A percentile compares a stretch with the other conserved stretches of the same genome.
phyloP scores from a whole-genome alignment of 106 monocot species.

The Agapanthus africanus region DNA sequence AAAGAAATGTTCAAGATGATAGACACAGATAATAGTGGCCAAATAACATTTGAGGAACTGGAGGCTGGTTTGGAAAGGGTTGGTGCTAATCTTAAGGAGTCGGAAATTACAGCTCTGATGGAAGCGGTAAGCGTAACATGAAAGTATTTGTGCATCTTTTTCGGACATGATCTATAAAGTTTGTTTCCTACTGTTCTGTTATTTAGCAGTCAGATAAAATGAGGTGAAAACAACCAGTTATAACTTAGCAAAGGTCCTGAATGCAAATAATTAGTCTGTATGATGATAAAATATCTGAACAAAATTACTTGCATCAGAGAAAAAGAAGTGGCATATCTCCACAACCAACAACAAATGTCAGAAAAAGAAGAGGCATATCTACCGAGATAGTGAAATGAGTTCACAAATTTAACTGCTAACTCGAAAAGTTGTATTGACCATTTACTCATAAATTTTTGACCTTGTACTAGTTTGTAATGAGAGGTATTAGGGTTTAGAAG shows the following conservation, averaged over 20 bases:
- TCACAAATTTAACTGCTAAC: not conserved
- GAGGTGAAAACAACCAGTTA: not conserved
- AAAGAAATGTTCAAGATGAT: slow-evolving; percentile 28
- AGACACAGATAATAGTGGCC: slow-evolving; percentile 23
- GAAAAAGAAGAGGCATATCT: not conserved
- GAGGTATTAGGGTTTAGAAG: too few relatives aligned
- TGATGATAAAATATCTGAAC: not conserved
- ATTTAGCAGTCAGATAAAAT: not conserved
- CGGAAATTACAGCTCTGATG: slow-evolving; percentile 21
- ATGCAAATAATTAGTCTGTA: not conserved
- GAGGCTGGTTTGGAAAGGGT: slow-evolving; percentile 22
- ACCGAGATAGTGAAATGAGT: not conserved
- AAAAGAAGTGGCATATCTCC: too few relatives aligned
- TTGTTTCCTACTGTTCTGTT: slow-evolving; percentile 1
- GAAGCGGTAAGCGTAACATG: slow-evolving; percentile 19
- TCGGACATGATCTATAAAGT: not conserved
- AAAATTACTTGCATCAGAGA: not conserved
- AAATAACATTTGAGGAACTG: slow-evolving; percentile 23
- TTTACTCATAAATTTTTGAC: not conserved
- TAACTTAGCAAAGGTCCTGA: not conserved
- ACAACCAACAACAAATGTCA: too few relatives aligned
- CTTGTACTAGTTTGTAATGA: too few relatives aligned
- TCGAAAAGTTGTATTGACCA: not conserved
- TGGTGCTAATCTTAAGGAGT: slow-evolving; percentile 22
- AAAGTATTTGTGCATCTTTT: not conserved